These are phyloP conservation scores for Rugonectria rugulosa DNA, from an alignment of 2,329 filamentous ascomycete genomes.

Conservation along the genomic window DNA sequence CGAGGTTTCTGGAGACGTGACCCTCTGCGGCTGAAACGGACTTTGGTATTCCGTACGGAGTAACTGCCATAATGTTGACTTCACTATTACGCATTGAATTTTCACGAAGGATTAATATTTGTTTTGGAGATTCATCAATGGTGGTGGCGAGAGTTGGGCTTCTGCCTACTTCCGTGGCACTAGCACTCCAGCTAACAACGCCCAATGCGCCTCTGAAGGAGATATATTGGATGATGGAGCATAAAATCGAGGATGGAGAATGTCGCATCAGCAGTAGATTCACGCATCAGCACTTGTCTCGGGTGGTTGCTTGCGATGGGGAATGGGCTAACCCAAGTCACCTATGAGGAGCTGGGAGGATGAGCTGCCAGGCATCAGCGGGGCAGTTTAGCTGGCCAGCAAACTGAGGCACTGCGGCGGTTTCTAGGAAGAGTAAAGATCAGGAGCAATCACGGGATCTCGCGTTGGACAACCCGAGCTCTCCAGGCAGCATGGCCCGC, in stretches of 20 bases:
- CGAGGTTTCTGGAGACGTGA: too few species aligned
- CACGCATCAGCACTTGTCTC: constrained; percentile 24
- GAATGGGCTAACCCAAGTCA: not conserved
- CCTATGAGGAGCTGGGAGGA: not conserved
- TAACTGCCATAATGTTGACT: too few species aligned
- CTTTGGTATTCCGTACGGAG: too few species aligned
- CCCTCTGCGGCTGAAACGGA: too few species aligned
- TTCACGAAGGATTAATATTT: too few species aligned
- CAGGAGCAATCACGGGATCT: constrained; percentile 34
- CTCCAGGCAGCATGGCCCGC: constrained; percentile 37
- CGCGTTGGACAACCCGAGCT: constrained; percentile 25
- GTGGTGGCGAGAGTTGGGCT: too few species aligned
- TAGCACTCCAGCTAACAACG: not conserved
- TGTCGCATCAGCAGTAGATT: constrained; percentile 11
- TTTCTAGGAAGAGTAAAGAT: constrained; percentile 1
- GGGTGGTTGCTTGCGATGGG: constrained; percentile 21
- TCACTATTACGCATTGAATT: too few species aligned
- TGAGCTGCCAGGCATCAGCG: constrained; percentile 35
- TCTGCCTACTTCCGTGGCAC: constrained; percentile 24
- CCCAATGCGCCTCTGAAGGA: constrained; percentile 1
- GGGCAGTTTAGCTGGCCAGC: constrained; percentile 13
- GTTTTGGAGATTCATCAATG: not conserved
- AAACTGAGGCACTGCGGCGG: not conserved
- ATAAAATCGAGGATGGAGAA: constrained; percentile 1
- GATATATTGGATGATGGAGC: constrained; percentile 19